Percentiles rank a stretch among this genome's conserved stretches.
Conservation (phyloP, 257 asterid species). For the Solanum tarijense region DNA sequence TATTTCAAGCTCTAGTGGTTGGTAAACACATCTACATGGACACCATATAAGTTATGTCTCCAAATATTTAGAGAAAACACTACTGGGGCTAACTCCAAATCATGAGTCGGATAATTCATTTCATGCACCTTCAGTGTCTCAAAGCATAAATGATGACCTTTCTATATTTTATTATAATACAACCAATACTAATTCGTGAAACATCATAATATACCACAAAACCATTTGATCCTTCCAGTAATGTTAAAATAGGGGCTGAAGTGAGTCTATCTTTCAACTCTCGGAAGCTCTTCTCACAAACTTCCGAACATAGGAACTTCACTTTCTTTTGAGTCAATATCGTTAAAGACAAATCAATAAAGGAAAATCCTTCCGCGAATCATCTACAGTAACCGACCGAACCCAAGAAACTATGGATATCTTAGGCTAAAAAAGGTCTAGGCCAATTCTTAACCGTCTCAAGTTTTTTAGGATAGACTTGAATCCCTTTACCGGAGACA, state of each 20-base stretch:
- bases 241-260: not conserved
- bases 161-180: too few species aligned
- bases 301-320: not conserved
- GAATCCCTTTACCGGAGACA: not conserved
- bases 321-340: not conserved
- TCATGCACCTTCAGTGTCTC: too few species aligned
- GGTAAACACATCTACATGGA: not conserved
- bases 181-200: not conserved
- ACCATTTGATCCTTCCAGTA: not conserved
- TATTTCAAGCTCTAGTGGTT: not conserved
- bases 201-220: not conserved
- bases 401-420: not conserved
- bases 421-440: not conserved
- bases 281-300: too few species aligned
- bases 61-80: not conserved
- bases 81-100: not conserved
- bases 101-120: not conserved
- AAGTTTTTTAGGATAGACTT: not conserved
- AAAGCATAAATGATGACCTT: too few species aligned
- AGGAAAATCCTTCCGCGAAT: not conserved
- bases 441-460: not conserved
- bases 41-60: not conserved
- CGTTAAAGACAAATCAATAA: not conserved
- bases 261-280: not conserved
- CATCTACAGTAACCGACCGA: too few species aligned